Evolutionary conservation across 352 stramenopile genomes (phyloP), one percentile per base, ranked within the genome.

Genomic region (Aphanomyces stellatus): DNA sequence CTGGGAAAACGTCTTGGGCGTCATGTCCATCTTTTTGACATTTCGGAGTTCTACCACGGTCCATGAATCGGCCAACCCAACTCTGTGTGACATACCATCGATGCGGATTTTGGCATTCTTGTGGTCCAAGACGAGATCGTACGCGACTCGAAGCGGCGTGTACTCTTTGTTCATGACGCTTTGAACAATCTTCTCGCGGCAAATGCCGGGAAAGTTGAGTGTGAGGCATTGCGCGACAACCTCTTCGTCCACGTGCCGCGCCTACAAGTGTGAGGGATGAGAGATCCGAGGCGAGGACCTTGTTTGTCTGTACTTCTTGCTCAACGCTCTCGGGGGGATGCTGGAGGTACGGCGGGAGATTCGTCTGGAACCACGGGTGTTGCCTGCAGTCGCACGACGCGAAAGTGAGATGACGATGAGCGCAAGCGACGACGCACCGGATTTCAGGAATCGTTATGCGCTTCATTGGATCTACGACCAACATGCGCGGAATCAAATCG

Each of bases 391-490:
- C 1, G 22, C n/a, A 30, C 6, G 22, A 46, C 3, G 6, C 57
- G n/a, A 55, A 19, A 69, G 37, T 46, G 53, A 19, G 28, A 48
- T 13, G 15, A 19, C 17, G 25, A 53, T 22, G 10, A 37, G 17
- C 43, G 28, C 49, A 25, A 30, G 17, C 3, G 19, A 25, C 25
- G 17, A 31, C 10, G 35, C 49, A 82, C 79, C 96, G 82, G 78
- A 99, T 99, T 75, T 99, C 96, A 3, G 95, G 81, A 68, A 99
- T 99, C 28, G 96, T 99, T 67, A 99, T 99, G 25, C 97, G 87
- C 79, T 99, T 99, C 89, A 99, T 98, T 2, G 97, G 97, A 71
- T 99, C 97, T 24, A 99, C 97, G 61, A 99, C 93, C 19, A 99
- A 81, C 95, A 99, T 99, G 30, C 95, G 84, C 46, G 96, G 96